phyloP scores from a whole-genome alignment of 257 asterid species.

The Petrea volubilis region DNA sequence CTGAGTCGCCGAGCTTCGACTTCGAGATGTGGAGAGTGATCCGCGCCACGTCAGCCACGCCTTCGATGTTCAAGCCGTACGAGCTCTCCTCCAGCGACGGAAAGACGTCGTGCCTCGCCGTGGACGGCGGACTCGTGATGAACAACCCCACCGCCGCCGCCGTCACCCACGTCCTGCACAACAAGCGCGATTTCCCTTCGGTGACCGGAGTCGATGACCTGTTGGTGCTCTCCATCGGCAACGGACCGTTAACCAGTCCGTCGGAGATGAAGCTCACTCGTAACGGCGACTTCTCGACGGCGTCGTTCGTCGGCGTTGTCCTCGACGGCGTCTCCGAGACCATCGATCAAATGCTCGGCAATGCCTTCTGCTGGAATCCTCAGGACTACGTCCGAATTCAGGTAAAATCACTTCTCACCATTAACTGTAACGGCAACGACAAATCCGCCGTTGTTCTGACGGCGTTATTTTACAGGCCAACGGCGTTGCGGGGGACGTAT shows the following conservation, averaged over 20 bases:
- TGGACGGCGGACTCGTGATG: slow-evolving; percentile 97
- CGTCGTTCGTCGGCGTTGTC: slow-evolving; percentile 63
- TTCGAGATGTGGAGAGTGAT: slow-evolving; percentile 93
- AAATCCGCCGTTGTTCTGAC: neutral
- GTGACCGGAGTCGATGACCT: slow-evolving; percentile 86
- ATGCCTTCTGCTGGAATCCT: slow-evolving; percentile 91
- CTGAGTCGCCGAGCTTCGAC: slow-evolving; percentile 78
- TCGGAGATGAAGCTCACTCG: slow-evolving; percentile 41
- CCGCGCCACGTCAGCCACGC: slow-evolving; percentile 90
- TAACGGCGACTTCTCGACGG: slow-evolving; percentile 57
- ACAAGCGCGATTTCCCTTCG: slow-evolving; percentile 85
- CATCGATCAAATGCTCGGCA: slow-evolving; percentile 84
- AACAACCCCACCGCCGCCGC: slow-evolving; percentile 98
- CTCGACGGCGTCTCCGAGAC: slow-evolving; percentile 95
- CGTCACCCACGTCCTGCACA: slow-evolving; percentile 90
- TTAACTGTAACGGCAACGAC: neutral
- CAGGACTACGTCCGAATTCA: slow-evolving; percentile 84
- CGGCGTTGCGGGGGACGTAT: slow-evolving; percentile 56
- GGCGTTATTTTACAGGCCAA: slow-evolving; percentile 52
- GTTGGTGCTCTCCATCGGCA: slow-evolving; percentile 79
- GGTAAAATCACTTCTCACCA: slow-evolving; percentile 37
- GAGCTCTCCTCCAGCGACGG: slow-evolving; percentile 70
- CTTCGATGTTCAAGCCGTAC: slow-evolving; percentile 82
- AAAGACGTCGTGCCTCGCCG: slow-evolving; percentile 72
- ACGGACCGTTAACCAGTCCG: slow-evolving; percentile 52